Conservation (phyloP, 257 asterid genomes). For the Gynochthodes officinalis region DNA sequence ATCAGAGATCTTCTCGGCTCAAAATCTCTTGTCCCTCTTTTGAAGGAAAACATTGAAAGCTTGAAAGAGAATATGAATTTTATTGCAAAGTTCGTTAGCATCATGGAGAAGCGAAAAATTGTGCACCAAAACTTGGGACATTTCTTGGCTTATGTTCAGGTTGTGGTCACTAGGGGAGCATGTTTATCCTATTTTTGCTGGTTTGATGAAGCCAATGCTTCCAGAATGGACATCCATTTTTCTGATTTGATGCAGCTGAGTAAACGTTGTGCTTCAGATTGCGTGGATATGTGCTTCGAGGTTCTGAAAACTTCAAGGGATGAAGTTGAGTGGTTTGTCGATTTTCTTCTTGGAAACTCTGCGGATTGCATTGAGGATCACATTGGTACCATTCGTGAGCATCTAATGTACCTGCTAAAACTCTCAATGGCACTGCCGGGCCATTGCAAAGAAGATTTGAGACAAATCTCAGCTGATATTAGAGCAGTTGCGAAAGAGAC, state of each 20-base stretch:
- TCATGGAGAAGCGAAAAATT: not conserved
- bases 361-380: not conserved
- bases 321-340: not conserved
- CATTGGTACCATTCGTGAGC: not conserved
- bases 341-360: not conserved
- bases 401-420: not conserved
- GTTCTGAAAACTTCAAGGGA: not conserved
- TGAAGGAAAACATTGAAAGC: not conserved
- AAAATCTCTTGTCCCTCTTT: not conserved
- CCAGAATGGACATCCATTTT: not conserved
- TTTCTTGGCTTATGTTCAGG: not conserved
- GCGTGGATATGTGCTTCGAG: not conserved
- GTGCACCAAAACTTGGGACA: not conserved
- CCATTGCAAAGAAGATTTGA: not conserved
- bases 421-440: not conserved
- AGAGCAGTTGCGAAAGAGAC: not conserved
- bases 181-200: constrained; percentile 1
- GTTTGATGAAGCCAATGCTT: not conserved
- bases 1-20: not conserved
- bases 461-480: not conserved
- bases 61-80: not conserved
- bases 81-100: not conserved
- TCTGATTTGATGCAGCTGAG: not conserved
- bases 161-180: not conserved
- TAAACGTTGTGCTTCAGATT: not conserved